Evolutionary conservation across 257 asterid species (phyloP).

Genomic region (Schizonepeta tenuifolia): DNA sequence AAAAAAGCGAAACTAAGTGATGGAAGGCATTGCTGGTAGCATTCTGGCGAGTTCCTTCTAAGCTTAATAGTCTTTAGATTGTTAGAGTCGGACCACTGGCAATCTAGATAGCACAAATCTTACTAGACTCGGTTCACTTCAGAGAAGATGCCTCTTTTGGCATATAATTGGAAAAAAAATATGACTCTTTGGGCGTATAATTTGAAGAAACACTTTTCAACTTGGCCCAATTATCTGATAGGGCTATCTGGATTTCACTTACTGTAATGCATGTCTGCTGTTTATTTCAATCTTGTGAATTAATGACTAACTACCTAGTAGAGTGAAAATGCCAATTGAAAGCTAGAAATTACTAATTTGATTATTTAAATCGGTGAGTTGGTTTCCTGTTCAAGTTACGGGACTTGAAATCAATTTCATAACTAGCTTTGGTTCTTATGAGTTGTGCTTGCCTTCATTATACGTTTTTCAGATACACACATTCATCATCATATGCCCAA

Average conservation of each 20-base stretch:
- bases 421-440: conserved; percentile 11
- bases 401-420: background rate
- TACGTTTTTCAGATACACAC: conserved; percentile 58
- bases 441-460: conserved; percentile 18
- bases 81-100: background rate
- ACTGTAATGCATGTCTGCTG: conserved; percentile 1
- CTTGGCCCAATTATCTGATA: background rate
- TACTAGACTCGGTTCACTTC: conserved; percentile 16
- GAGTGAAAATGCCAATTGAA: background rate
- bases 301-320: conserved; percentile 6
- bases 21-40: background rate
- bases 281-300: conserved; percentile 3
- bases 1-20: background rate
- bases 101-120: background rate
- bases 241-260: background rate
- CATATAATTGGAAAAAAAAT: too few species aligned
- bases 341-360: background rate
- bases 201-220: too few species aligned
- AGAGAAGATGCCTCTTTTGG: conserved; percentile 1
- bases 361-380: background rate
- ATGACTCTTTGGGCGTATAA: too few species aligned
- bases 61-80: background rate
- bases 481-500: conserved; percentile 76
- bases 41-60: background rate
- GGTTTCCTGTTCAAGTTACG: background rate